Percentiles rank a stretch among this genome's conserved stretches.
These are phyloP conservation scores for Acacia acuminata DNA, from an alignment of 306 rosid species.

Conservation along the genomic window DNA sequence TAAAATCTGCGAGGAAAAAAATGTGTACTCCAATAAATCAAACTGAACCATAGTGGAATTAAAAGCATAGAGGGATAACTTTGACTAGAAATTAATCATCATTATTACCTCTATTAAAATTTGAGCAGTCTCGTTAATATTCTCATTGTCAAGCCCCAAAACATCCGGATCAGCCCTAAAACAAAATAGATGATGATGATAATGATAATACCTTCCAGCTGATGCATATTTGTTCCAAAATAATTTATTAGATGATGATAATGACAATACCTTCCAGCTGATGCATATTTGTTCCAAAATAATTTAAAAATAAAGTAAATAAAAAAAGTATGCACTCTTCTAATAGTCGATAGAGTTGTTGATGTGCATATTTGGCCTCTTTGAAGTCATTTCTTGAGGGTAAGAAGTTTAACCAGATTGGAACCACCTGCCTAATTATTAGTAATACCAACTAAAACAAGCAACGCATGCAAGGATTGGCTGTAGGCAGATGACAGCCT, in stretches of 20 bases:
- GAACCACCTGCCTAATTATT: conserved; percentile 15
- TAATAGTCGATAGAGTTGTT: no score
- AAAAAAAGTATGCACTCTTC: no score
- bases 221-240: conserved; percentile 20
- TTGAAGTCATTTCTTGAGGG: no score
- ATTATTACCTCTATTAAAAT: conserved; percentile 14
- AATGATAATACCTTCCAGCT: neutral
- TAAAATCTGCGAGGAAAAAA: conserved; percentile 29
- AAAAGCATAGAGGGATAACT: neutral
- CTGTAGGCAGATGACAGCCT: neutral
- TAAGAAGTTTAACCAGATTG: conserved; percentile 24
- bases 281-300: no score
- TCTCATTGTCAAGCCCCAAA: conserved; percentile 26
- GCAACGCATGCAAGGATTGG: neutral
- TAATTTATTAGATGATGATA: no score
- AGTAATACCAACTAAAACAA: neutral
- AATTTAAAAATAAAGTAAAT: no score
- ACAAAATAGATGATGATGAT: neutral
- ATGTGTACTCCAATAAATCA: neutral
- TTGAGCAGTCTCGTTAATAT: conserved; percentile 12
- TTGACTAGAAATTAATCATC: neutral
- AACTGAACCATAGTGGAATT: neutral
- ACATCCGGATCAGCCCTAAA: conserved; percentile 31
- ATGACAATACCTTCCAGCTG: no score
- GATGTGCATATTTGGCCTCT: no score